Conservation (phyloP, 306 rosid genomes). For the Cicer pinnatifidum region DNA sequence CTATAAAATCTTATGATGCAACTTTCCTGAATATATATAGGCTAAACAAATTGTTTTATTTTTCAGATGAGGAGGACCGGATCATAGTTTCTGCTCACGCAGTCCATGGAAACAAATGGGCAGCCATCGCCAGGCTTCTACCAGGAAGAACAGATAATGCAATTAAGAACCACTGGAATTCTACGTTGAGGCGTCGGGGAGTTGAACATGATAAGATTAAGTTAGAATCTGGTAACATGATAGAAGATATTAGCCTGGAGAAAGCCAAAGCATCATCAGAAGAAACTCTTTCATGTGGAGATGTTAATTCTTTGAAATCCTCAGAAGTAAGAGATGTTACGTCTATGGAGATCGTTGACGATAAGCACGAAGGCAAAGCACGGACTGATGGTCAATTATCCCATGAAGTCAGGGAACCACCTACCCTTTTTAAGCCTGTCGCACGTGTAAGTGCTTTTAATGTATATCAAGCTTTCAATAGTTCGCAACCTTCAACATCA, state of each 20-base stretch:
- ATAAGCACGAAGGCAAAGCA: slow-evolving; percentile 55
- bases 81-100: slow-evolving; percentile 91
- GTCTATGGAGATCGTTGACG: slow-evolving; percentile 60
- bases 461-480: slow-evolving; percentile 60
- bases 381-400: slow-evolving; percentile 52
- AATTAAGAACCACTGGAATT: slow-evolving; percentile 94
- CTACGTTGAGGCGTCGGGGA: slow-evolving; percentile 80
- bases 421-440: slow-evolving; percentile 72
- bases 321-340: slow-evolving; percentile 72
- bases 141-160: slow-evolving; percentile 93
- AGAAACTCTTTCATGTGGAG: slow-evolving; percentile 84
- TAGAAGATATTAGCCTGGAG: slow-evolving; percentile 75
- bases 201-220: slow-evolving; percentile 58
- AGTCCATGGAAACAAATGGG: slow-evolving; percentile 92
- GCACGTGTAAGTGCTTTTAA: slow-evolving; percentile 90
- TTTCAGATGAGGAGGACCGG: slow-evolving; percentile 87
- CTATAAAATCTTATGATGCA: slow-evolving; percentile 24
- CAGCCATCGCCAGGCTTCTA: slow-evolving; percentile 80
- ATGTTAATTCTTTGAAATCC: slow-evolving; percentile 76
- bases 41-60: slow-evolving; percentile 42
- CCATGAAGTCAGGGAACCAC: slow-evolving; percentile 61
- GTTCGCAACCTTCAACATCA: slow-evolving; percentile 54
- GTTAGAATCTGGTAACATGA: slow-evolving; percentile 57
- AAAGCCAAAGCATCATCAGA: slow-evolving; percentile 87
- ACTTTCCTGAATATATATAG: slow-evolving; percentile 30